Evolutionary conservation across 148 eudicot species (phyloP).

Genomic region (Persicaria maculosa): DNA sequence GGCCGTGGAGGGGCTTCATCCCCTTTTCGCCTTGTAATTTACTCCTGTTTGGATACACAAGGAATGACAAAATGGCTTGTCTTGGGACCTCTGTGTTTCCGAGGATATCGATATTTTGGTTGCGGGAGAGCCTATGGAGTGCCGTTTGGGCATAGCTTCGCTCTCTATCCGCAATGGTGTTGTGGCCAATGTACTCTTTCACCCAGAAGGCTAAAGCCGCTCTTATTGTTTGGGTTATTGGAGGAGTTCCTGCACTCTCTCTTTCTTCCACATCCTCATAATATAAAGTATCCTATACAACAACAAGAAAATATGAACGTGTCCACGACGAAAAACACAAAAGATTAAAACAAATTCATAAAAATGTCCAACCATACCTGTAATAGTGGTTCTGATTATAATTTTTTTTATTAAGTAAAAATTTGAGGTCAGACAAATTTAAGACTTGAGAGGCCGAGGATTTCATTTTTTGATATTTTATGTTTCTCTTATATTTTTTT

Average conservation of each 20-base stretch:
- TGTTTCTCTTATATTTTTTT: no score
- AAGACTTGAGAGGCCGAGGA: no score
- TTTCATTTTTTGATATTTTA: no score
- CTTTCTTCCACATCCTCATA: constrained; percentile 35
- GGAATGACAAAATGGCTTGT: constrained; percentile 44
- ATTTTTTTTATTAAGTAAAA: no score
- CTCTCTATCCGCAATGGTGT: constrained; percentile 29
- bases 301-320: no score
- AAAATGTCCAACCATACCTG: no score
- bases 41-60: constrained; percentile 23
- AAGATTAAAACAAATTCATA: no score
- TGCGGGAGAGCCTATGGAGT: constrained; percentile 25
- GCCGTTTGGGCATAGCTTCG: constrained; percentile 27
- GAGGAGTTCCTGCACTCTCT: constrained; percentile 57
- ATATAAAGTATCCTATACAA: constrained; percentile 39
- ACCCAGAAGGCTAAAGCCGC: constrained; percentile 47
- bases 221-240: constrained; percentile 39
- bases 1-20: constrained; percentile 41
- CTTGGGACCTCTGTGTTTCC: constrained; percentile 34
- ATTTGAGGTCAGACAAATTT: no score
- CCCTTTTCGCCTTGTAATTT: background rate
- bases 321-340: no score
- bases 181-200: constrained; percentile 42
- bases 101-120: constrained; percentile 26
- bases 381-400: no score